Evolutionary conservation across 2,329 filamentous ascomycete species (phyloP), one percentile per base, ranked within the genome.

Genomic region (Cercospora sp.): DNA sequence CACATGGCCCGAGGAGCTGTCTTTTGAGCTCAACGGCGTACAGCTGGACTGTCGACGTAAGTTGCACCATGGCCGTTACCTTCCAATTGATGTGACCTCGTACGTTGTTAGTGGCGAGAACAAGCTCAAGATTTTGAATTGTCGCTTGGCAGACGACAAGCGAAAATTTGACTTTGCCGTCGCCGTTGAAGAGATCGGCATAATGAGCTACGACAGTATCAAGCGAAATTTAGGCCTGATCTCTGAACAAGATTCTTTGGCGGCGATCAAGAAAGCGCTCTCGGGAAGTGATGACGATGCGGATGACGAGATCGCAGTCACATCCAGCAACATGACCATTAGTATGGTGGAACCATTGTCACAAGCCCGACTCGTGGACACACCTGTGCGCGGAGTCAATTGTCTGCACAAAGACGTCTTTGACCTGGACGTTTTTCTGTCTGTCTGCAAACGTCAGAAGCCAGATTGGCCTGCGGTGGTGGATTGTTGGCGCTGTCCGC

Each of bases 361-460:
- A 59, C 78, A 76, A 49, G 78, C 77, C 40, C 74, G 71, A 7
- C 79, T 95, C 10, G 93, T 91, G 77, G 82, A 86, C 5, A 84
- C 85, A 0, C 94, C 95, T 0, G 92, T 90, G 1, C 89, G 94
- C 30, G 89, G 92, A 28, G 81, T 75, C 7, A 74, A 79, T 3
- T 99, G 95, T 78, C 82, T 82, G 26, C 94, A 99, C 77, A 82
- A 90, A 40, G 92, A 97, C 76, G 97, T 93, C 77, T 97, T 98
- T 77, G 94, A 98, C 77, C 87, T 97, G 7, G 86, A 91, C 21
- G 94, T 87, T 0, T 98, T 92, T 82, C 85, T 99, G 8, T 79
- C 83, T 13, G 92, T 90, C 5, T 88, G 92, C 16, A 73, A 72
- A 32, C 84, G 82, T 72, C 73, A 75, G 61, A 77, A 82, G 72